phyloP scores from a whole-genome alignment of 2,329 filamentous ascomycete species.

The Macroventuria anomochaeta region DNA sequence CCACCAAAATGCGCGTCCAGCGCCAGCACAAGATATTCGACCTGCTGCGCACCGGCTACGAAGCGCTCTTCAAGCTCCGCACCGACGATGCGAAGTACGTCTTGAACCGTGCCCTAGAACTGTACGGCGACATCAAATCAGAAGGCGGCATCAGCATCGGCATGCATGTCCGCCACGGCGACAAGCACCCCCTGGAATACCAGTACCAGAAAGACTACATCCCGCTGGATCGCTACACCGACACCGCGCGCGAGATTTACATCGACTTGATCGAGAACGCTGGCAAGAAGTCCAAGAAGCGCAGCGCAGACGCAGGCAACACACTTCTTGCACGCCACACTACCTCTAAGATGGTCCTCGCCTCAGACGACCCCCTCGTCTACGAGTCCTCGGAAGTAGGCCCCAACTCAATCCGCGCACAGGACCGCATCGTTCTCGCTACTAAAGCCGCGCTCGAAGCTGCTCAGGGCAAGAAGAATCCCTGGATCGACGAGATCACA shows the following conservation, averaged over 20 bases:
- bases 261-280: slow-evolving; percentile 54
- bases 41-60: slow-evolving; percentile 72
- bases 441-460: slow-evolving; percentile 62
- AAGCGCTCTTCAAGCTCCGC: slow-evolving; percentile 74
- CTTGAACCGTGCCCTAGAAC: slow-evolving; percentile 61
- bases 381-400: slow-evolving; percentile 71
- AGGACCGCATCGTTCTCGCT: slow-evolving; percentile 78
- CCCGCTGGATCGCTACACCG: slow-evolving; percentile 71
- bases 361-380: slow-evolving; percentile 82
- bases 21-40: slow-evolving; percentile 68
- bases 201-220: slow-evolving; percentile 81
- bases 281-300: slow-evolving; percentile 44
- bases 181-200: slow-evolving; percentile 76
- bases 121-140: slow-evolving; percentile 57
- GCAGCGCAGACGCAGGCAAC: slow-evolving; percentile 14
- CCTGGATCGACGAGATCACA: slow-evolving; percentile 75
- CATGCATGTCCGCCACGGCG: slow-evolving; percentile 80
- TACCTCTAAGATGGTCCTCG: slow-evolving; percentile 64
- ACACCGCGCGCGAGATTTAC: slow-evolving; percentile 62
- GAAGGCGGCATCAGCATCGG: slow-evolving; percentile 67
- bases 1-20: slow-evolving; percentile 57
- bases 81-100: slow-evolving; percentile 71
- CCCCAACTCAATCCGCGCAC: slow-evolving; percentile 62
- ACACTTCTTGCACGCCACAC: slow-evolving; percentile 35
- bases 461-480: slow-evolving; percentile 46